Percentiles rank a stretch among this genome's conserved stretches.
phyloP scores from a whole-genome alignment of 306 rosid genomes.

The Medicago ruthenica region DNA sequence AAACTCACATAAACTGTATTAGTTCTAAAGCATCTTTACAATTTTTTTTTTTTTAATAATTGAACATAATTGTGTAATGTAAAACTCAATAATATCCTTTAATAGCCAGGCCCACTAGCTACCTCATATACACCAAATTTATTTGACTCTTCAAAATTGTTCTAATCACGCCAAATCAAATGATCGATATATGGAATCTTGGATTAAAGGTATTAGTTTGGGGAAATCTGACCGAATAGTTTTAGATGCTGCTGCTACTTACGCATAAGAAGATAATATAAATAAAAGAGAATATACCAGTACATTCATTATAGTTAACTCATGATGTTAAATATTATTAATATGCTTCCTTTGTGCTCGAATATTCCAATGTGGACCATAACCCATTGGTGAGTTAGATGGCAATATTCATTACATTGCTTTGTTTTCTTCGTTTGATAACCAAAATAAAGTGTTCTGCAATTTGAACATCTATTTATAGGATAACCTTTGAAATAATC shows the following conservation, averaged over 20 bases:
- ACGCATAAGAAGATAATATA: conserved; percentile 50
- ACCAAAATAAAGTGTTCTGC: no score
- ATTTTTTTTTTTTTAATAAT: no score
- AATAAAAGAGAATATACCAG: conserved; percentile 60
- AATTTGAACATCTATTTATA: no score
- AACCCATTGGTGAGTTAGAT: conserved; percentile 20
- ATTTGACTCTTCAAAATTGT: neutral
- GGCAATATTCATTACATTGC: conserved; percentile 25
- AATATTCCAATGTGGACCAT: conserved; percentile 57
- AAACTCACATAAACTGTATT: no score
- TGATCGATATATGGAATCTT: conserved; percentile 45
- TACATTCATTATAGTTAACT: conserved; percentile 41
- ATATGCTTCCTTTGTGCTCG: conserved; percentile 42
- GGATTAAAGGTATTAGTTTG: conserved; percentile 34
- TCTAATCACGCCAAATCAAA: neutral
- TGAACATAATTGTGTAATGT: no score
- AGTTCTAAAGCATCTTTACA: no score
- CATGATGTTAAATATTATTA: neutral
- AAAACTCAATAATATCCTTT: no score
- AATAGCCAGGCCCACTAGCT: conserved; percentile 9
- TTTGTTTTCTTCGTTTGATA: conserved; percentile 33
- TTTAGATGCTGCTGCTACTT: conserved; percentile 33
- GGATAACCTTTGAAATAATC: no score
- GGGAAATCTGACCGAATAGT: conserved; percentile 43
- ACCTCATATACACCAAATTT: conserved; percentile 39